Percentiles rank a stretch among this genome's conserved stretches.
Evolutionary conservation across 352 stramenopile genomes (phyloP).

Genomic region (Phytopythium boreale): DNA sequence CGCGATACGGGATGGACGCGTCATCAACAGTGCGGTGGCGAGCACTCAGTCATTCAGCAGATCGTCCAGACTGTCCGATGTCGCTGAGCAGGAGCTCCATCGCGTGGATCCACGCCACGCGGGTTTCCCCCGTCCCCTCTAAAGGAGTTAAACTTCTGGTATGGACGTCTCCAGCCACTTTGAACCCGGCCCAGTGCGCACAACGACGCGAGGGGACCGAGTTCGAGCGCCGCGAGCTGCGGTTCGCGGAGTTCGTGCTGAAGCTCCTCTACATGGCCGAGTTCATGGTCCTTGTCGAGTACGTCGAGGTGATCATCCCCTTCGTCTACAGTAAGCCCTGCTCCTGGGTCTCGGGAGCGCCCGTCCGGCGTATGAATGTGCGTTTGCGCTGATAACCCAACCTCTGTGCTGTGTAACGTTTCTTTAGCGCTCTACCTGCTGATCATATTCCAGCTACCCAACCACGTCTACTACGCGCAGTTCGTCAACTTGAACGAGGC

Average conservation of each 20-base stretch:
- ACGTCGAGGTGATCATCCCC: constrained; percentile 24
- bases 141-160: background rate
- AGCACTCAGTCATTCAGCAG: too few species aligned
- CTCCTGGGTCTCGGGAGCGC: too few species aligned
- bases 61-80: background rate
- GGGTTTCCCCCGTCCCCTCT: background rate
- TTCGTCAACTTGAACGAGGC: constrained; percentile 9
- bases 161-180: too few species aligned
- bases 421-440: constrained; percentile 18
- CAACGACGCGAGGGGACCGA: background rate
- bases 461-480: constrained; percentile 26
- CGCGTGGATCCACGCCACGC: background rate
- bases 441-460: constrained; percentile 21
- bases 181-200: too few species aligned
- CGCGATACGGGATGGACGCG: background rate
- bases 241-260: constrained; percentile 9
- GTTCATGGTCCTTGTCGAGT: constrained; percentile 33
- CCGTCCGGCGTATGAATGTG: constrained; percentile 7
- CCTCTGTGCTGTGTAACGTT: background rate
- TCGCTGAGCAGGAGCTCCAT: too few species aligned
- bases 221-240: constrained; percentile 9
- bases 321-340: constrained; percentile 41
- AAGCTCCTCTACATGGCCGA: constrained; percentile 31
- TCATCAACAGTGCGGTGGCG: background rate
- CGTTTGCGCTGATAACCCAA: background rate